These are phyloP conservation scores for Cordyceps militaris DNA, from an alignment of 2,329 filamentous ascomycete species.

Conservation along the genomic window DNA sequence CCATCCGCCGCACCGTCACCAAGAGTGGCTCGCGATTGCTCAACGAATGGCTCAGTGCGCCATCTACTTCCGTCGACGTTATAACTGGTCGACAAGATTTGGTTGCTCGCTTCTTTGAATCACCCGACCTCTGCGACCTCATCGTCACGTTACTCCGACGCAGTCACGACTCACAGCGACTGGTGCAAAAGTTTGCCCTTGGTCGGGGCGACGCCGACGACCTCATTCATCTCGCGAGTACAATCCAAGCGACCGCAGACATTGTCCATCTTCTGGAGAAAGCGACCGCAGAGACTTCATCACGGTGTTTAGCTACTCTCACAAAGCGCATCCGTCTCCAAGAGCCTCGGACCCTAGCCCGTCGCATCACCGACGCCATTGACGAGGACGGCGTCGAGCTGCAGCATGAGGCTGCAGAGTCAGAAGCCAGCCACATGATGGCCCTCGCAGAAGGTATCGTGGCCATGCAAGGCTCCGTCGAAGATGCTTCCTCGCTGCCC, in stretches of 20 bases:
- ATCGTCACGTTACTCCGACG: constrained; percentile 61
- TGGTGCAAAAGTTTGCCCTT: constrained; percentile 90
- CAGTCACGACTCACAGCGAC: constrained; percentile 77
- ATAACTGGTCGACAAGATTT: constrained; percentile 78
- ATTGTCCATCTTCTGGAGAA: constrained; percentile 46
- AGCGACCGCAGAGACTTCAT: constrained; percentile 11
- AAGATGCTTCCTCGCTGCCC: constrained; percentile 47
- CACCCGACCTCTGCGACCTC: constrained; percentile 62
- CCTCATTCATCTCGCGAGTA: constrained; percentile 73
- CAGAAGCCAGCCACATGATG: constrained; percentile 62
- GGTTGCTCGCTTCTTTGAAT: constrained; percentile 64
- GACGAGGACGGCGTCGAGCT: constrained; percentile 87
- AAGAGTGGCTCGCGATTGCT: constrained; percentile 83
- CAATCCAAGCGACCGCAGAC: constrained; percentile 66
- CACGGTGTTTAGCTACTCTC: constrained; percentile 37
- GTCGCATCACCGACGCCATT: constrained; percentile 67
- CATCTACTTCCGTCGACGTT: constrained; percentile 74
- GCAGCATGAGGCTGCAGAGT: constrained; percentile 70
- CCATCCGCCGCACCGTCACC: constrained; percentile 82
- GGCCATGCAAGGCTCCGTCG: constrained; percentile 55
- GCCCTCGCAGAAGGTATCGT: constrained; percentile 67
- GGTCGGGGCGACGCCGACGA: constrained; percentile 91
- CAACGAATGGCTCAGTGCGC: constrained; percentile 78
- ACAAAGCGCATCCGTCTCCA: constrained; percentile 56
- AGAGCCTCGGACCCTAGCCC: constrained; percentile 60